Evolutionary conservation across 208 protist species (phyloP).

Genomic region (Trypanosoma platydactyli): DNA sequence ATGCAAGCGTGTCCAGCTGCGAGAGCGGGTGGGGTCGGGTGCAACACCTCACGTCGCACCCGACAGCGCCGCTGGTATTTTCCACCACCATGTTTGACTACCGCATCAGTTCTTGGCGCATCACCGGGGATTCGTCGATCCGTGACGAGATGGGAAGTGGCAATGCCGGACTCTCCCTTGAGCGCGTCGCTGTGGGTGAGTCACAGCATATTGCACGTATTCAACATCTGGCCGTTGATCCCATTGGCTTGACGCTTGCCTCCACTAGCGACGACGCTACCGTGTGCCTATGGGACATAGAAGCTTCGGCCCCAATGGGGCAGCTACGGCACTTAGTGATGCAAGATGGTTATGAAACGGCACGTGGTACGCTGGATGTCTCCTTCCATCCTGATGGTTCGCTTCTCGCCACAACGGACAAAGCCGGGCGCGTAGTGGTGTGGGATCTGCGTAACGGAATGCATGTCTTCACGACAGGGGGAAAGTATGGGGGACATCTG

Average conservation of each 20-base stretch:
- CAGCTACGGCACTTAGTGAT: constrained; percentile 32
- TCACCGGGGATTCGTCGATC: not conserved
- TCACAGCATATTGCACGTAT: constrained; percentile 25
- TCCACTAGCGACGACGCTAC: constrained; percentile 52
- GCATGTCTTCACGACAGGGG: constrained; percentile 54
- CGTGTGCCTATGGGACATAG: constrained; percentile 47
- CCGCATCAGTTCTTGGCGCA: constrained; percentile 54
- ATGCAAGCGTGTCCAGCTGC: constrained; percentile 48
- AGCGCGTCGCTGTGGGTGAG: constrained; percentile 11
- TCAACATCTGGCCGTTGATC: constrained; percentile 63
- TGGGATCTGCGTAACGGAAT: constrained; percentile 76
- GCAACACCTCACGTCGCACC: constrained; percentile 54
- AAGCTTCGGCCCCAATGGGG: constrained; percentile 6
- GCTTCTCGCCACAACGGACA: constrained; percentile 67
- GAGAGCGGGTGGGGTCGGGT: constrained; percentile 61
- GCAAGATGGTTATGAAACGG: constrained; percentile 72
- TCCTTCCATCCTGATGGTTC: constrained; percentile 80
- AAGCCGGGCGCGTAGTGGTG: constrained; percentile 60
- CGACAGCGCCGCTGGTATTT: constrained; percentile 45
- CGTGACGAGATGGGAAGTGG: not conserved
- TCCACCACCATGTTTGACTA: constrained; percentile 74
- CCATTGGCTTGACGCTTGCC: constrained; percentile 62
- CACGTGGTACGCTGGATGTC: constrained; percentile 41
- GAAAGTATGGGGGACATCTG: constrained; percentile 60
- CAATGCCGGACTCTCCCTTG: not conserved